Base-by-base conservation (phyloP, 2,329 filamentous ascomycete species). In the Neocatenulostroma microsporum region DNA sequence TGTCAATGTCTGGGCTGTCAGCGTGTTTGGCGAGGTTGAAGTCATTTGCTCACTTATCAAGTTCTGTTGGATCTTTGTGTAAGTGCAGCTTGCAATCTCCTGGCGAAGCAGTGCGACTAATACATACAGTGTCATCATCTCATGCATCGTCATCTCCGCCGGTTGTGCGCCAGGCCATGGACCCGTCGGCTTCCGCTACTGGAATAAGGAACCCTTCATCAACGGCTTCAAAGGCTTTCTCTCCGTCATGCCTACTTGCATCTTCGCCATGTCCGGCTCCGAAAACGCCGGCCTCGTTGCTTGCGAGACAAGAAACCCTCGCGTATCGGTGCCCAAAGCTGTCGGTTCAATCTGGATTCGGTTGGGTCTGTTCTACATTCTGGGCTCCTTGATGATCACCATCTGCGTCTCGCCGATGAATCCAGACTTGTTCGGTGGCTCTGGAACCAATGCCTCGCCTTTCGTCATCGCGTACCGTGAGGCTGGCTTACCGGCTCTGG, bases 391-490 rank as follows among this genome's bases (percentile, higher is more conserved):
- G 33, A 41, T 57, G 15, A 44, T 57, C 21, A 54, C 51, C 18
- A 33, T 58, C 9, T 39, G 51, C 14, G 43, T 57, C 9, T 29
- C 26, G 7, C 26, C 26, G 26, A 11, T 14, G 7, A 18, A 15
- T 12, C 51, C 55, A 1, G 50, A 63, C 12, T 64, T 80, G 5
- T 57, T 60, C 20, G 68, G 71, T 2, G 68, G 59, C 4, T 60
- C 55, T 3, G 54, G 55, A 9, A 51, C 54, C 28, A 50, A 47
- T 12, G 55, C 58, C 8, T 64, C 60, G 31, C 80, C 79, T 10
- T 84, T 79, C 49, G 82, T 87, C 40, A 83, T 86, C 44, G 82
- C 82, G n/a, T n/a, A n/a, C 21, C 37, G 41, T 24, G 32, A 48
- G 11, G 43, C 45, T 11, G 47, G 44, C 14, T 21, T 50, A 3